These are phyloP conservation scores for Hymenoscyphus fraxineus DNA, from an alignment of 2,329 filamentous ascomycete species.

Conservation along the genomic window DNA sequence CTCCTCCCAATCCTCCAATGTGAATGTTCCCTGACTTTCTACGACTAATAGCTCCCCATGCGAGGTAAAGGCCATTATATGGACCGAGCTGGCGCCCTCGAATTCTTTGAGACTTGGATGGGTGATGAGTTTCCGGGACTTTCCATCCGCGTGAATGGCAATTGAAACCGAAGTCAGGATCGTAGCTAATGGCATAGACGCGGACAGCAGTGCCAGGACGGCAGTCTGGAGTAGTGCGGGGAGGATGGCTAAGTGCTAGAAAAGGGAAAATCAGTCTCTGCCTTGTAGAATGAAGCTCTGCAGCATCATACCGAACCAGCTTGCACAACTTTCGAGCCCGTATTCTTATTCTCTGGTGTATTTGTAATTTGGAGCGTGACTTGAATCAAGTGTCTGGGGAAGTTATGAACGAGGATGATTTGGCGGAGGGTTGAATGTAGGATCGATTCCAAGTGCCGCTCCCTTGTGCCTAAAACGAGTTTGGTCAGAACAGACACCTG, in stretches of 20 bases:
- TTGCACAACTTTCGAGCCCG: slow-evolving; percentile 56
- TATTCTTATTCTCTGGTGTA: slow-evolving; percentile 64
- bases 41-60: slow-evolving; percentile 68
- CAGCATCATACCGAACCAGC: slow-evolving; percentile 51
- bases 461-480: slow-evolving; percentile 53
- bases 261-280: slow-evolving; percentile 15
- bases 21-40: slow-evolving; percentile 79
- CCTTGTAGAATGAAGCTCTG: slow-evolving; percentile 7
- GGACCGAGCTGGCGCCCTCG: slow-evolving; percentile 63
- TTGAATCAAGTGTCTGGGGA: slow-evolving; percentile 75
- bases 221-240: slow-evolving; percentile 79
- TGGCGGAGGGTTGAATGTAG: slow-evolving; percentile 69
- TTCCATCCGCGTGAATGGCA: slow-evolving; percentile 48
- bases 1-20: slow-evolving; percentile 69
- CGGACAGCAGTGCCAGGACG: slow-evolving; percentile 74
- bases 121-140: slow-evolving; percentile 43
- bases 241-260: slow-evolving; percentile 72
- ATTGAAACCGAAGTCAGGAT: slow-evolving; percentile 65
- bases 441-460: slow-evolving; percentile 77
- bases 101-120: slow-evolving; percentile 63
- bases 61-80: slow-evolving; percentile 81
- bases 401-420: slow-evolving; percentile 69
- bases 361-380: slow-evolving; percentile 73
- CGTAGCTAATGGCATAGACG: slow-evolving; percentile 73
- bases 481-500: slow-evolving; percentile 13